Evolutionary conservation across 192 early-diverging fungal species (phyloP), one percentile per base, ranked within the genome.

Genomic region (Backusella parvicylindrica): DNA sequence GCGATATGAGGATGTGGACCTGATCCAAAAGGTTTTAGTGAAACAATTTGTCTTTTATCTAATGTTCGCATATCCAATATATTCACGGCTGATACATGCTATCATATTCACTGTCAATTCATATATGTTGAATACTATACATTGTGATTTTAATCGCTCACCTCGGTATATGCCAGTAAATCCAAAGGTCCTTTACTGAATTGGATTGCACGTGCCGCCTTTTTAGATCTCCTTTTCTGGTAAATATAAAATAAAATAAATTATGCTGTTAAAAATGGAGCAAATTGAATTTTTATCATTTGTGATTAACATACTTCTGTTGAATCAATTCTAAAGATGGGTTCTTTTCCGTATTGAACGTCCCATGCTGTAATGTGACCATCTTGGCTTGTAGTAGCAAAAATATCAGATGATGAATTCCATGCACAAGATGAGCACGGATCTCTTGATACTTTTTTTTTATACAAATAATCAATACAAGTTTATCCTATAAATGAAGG

Each of bases 171-270:
- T 28, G 53, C 53, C 0, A 60, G 26, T n/a, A 60, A 12, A 30
- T 60, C 53, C n/a, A 60, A 60, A 12, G 53, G 53, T 12, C 53
- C 53, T 13, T 60, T 60, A 60, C 53, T 60, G 12, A 60, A 60
- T 60, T 28, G 53, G 12, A 60, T 28, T 0, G 53, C 53, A 60
- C 53, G 53, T 60, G 53, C 53, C 1, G 53, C 53, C 21, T 28
- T 60, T 28, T 60, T 60, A 26, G 53, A 60, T 60, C 26, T 60
- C 53, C 53, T 60, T 60, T 60, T 60, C 53, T 60, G 50, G 50
- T 16, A 47, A 47, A n/a, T n/a, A n/a, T n/a, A n/a, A 47, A 18
- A 47, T n/a, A 43, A 6, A 47, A 15, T n/a, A 47, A 47, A 47
- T 47, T 18, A 47, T 47, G 18, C 43, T 6, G 43, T n/a, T 47